Percentiles rank a stretch among this genome's conserved stretches.
These are phyloP conservation scores for Tetrahymena borealis DNA, from an alignment of 73 alveolate genomes.

Conservation along the genomic window DNA sequence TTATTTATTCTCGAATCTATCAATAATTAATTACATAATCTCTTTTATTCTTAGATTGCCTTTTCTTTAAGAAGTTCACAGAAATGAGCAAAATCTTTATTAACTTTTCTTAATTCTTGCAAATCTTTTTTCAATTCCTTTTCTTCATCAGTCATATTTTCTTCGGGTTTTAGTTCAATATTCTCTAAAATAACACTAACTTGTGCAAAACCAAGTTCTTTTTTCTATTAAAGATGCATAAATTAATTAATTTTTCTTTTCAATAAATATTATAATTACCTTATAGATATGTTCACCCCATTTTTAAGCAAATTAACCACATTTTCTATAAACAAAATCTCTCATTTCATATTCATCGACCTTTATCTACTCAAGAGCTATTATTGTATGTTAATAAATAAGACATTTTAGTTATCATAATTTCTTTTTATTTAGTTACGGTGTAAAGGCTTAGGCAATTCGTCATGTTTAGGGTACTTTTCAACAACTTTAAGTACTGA, in stretches of 20 bases:
- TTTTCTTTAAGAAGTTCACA: conserved; percentile 13
- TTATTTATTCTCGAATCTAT: too few relatives aligned
- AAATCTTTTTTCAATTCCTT: conserved; percentile 21
- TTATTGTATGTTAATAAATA: background rate
- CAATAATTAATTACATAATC: background rate
- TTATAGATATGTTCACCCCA: conserved; percentile 30
- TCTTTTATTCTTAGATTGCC: conserved; percentile 17
- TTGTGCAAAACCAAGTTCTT: conserved; percentile 22
- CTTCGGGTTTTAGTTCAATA: background rate
- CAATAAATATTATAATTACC: background rate
- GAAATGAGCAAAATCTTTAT: conserved; percentile 31
- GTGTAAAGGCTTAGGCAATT: background rate
- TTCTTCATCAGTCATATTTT: conserved; percentile 15
- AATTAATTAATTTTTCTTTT: too few relatives aligned
- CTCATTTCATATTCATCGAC: conserved; percentile 35
- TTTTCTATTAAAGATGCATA: too few relatives aligned
- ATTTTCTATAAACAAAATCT: conserved; percentile 33
- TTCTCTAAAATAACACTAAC: conserved; percentile 14
- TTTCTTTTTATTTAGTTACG: background rate
- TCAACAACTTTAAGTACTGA: conserved; percentile 18
- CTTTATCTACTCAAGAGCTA: conserved; percentile 6
- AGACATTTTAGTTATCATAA: background rate
- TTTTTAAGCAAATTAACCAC: conserved; percentile 21
- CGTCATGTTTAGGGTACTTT: conserved; percentile 2
- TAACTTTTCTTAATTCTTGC: conserved; percentile 20